Base-by-base conservation (phyloP, 305 asterid genomes). In the Fraxinus nigra region DNA sequence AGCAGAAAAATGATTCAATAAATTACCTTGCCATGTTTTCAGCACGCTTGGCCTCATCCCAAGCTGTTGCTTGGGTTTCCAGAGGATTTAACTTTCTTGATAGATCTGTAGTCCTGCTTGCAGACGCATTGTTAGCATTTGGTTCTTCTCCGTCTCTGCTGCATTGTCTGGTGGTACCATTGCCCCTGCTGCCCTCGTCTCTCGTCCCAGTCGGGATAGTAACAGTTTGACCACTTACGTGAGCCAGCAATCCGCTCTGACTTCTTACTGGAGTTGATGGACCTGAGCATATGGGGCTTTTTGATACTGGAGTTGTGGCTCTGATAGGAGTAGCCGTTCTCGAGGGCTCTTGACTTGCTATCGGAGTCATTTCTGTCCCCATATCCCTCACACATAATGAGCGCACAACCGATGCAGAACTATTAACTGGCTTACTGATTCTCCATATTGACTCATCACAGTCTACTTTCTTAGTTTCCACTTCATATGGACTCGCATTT, bases 31-130 rank as follows among this genome's bases (percentile, higher is more conserved):
- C 98, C 90, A 82, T 91, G 85, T 94, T 92, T 70, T 94, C 94
- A 38, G 98, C 98, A 7, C 95, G 95, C 74, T 95, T 97, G 0
- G 98, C 99, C 79, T 93, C 97, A 72, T 95, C 99, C 99, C 99
- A 95, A 38, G 95, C 99, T 75, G 82, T 87, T n/a, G 99, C 98
- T 46, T 94, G 87, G n/a, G 88, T 84, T 86, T 95, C 99, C 43
- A 92, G 32, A 10, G 99, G 92, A 86, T 85, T 91, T 85, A 83
- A 34, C 87, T 87, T 91, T 79, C 74, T 82, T 4, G 84, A 75
- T 59, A 84, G 86, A 46, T 87, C 91, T 56, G 69, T 77, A 67
- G n/a, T 51, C 72, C 72, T 84, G 67, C 63, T 82, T 35, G 84
- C 89, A 35, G 35, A 26, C 6, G 34, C 38, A 74, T 69, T 78